These are phyloP conservation scores for Nelumbo lutea DNA, from an alignment of 164 flowering plant species.

Conservation along the genomic window DNA sequence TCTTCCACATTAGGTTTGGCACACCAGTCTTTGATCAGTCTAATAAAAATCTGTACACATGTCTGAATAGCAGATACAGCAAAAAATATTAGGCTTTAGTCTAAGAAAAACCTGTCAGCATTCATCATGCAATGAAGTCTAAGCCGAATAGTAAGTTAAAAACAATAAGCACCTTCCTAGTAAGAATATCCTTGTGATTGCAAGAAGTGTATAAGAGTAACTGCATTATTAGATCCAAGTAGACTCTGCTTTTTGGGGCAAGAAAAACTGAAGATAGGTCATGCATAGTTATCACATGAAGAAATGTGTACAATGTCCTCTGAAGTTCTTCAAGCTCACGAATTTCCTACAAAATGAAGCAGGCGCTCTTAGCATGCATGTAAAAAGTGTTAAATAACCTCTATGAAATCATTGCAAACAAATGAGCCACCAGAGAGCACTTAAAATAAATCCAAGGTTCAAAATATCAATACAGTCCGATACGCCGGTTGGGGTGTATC, in stretches of 20 bases:
- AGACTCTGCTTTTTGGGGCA: constrained; percentile 58
- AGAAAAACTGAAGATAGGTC: constrained; percentile 80
- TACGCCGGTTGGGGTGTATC: too few relatives aligned
- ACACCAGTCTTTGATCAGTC: constrained; percentile 94
- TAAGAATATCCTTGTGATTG: constrained; percentile 73
- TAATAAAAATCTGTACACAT: constrained; percentile 85
- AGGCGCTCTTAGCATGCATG: background rate
- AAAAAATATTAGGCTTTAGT: constrained; percentile 10
- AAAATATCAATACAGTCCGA: too few relatives aligned
- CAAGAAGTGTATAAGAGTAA: constrained; percentile 62
- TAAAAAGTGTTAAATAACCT: background rate
- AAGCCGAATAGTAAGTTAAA: background rate
- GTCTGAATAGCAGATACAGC: constrained; percentile 41
- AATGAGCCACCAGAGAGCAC: background rate
- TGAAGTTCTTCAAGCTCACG: constrained; percentile 95
- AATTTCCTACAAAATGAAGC: constrained; percentile 56
- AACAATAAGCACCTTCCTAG: constrained; percentile 61
- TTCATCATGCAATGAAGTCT: background rate
- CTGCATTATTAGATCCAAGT: constrained; percentile 75
- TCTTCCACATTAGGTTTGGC: constrained; percentile 56
- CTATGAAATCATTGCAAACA: background rate
- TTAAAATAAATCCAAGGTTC: too few relatives aligned
- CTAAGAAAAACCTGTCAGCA: background rate
- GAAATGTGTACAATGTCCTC: constrained; percentile 69
- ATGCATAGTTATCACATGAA: constrained; percentile 80